A percentile compares a stretch with the other conserved stretches of the same genome.
These are phyloP conservation scores for Rhodotorula sp. DNA, from an alignment of 1,284 basidiomycete genomes.

Conservation along the genomic window DNA sequence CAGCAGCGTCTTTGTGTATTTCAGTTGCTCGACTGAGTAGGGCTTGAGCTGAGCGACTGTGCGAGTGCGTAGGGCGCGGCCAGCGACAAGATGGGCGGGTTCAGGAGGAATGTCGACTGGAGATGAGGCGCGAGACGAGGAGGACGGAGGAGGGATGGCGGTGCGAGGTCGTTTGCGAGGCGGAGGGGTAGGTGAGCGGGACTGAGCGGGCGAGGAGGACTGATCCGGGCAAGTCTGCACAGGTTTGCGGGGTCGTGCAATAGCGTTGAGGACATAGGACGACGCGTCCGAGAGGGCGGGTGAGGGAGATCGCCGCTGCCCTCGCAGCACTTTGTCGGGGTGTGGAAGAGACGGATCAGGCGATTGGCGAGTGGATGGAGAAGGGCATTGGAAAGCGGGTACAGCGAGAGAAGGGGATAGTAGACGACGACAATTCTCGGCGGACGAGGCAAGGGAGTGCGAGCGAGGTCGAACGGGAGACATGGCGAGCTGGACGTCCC, in stretches of 20 bases:
- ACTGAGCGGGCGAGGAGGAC: background rate
- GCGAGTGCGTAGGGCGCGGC: conserved; percentile 45
- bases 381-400: background rate
- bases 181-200: too few species aligned
- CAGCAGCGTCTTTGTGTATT: conserved; percentile 48
- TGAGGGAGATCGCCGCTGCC: too few species aligned
- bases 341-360: too few species aligned
- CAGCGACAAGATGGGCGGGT: conserved; percentile 2
- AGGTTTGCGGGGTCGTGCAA: background rate
- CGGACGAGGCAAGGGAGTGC: background rate
- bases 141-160: background rate
- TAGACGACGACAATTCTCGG: background rate
- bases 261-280: background rate
- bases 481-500: conserved; percentile 6
- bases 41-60: conserved; percentile 50
- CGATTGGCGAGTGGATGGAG: background rate
- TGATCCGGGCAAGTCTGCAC: background rate
- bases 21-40: conserved; percentile 49
- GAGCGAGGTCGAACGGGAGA: background rate
- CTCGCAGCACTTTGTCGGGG: too few species aligned
- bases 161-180: background rate
- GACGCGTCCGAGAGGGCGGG: background rate
- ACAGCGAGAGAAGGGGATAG: background rate
- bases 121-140: background rate
- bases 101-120: conserved; percentile 4